These are phyloP conservation scores for Cercospora nicotianae DNA, from an alignment of 2,329 filamentous ascomycete genomes.

Conservation along the genomic window DNA sequence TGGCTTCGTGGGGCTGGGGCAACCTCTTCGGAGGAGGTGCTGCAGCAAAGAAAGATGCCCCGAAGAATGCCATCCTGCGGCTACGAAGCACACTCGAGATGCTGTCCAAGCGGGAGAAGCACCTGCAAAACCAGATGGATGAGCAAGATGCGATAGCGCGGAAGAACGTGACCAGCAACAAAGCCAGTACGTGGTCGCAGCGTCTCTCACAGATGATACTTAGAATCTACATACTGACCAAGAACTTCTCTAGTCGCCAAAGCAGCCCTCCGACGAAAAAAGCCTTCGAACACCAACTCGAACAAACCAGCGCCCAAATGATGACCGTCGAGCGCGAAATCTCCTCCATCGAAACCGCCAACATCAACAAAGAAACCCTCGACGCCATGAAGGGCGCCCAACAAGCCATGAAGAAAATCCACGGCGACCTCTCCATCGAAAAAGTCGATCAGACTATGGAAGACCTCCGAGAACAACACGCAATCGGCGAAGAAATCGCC, in stretches of 20 bases:
- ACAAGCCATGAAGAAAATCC: conserved; percentile 88
- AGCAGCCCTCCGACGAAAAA: conserved; percentile 91
- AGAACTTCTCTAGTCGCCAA: too few species aligned
- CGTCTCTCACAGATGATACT: too few species aligned
- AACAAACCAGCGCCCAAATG: conserved; percentile 88
- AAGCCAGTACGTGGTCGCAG: conserved; percentile 83
- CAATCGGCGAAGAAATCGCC: conserved; percentile 88
- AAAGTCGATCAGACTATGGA: conserved; percentile 97
- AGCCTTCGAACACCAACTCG: conserved; percentile 83
- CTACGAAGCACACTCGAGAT: conserved; percentile 90
- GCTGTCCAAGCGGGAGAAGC: conserved; percentile 93
- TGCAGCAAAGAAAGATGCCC: conserved; percentile 85
- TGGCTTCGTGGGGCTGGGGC: conserved; percentile 59
- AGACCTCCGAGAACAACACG: conserved; percentile 85
- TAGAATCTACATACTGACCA: too few species aligned
- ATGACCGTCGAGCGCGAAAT: conserved; percentile 92
- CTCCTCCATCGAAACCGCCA: conserved; percentile 94
- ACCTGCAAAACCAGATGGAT: conserved; percentile 86
- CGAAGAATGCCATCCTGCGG: conserved; percentile 93
- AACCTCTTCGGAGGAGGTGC: conserved; percentile 78
- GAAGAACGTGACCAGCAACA: conserved; percentile 87
- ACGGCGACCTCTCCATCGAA: conserved; percentile 85
- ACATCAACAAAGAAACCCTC: conserved; percentile 97
- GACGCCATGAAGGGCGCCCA: conserved; percentile 90
- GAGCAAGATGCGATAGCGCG: conserved; percentile 86